Evolutionary conservation across 805 yeast genomes (phyloP).

Genomic region (Candida cerambycidarum): DNA sequence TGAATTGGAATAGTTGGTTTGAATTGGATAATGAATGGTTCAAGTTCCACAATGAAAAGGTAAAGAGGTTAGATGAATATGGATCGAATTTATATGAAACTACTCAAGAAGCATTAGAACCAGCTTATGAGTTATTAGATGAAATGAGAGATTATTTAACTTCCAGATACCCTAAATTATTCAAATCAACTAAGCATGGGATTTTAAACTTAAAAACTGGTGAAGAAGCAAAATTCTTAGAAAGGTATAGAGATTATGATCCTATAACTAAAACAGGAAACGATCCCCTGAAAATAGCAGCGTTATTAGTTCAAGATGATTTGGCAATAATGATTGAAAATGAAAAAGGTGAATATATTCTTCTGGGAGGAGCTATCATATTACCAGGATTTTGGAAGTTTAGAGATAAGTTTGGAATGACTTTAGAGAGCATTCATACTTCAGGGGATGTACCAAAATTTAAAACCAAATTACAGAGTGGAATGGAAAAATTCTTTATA

Average conservation of each 20-base stretch:
- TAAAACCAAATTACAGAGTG: constrained; percentile 53
- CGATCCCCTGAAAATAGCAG: constrained; percentile 61
- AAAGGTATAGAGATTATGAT: constrained; percentile 21
- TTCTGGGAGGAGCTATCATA: constrained; percentile 62
- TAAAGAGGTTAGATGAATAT: constrained; percentile 46
- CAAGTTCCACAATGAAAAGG: constrained; percentile 52
- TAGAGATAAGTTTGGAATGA: constrained; percentile 56
- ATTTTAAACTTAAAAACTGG: constrained; percentile 53
- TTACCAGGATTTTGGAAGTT: constrained; percentile 73
- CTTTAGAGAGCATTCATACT: constrained; percentile 59
- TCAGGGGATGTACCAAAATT: constrained; percentile 70
- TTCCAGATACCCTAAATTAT: constrained; percentile 55
- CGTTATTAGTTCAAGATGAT: constrained; percentile 63
- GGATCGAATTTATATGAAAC: constrained; percentile 53
- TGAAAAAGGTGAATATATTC: constrained; percentile 53
- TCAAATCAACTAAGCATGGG: constrained; percentile 45
- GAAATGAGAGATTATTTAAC: constrained; percentile 57
- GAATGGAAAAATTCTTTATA: constrained; percentile 66
- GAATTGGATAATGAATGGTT: constrained; percentile 68
- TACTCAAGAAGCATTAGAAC: constrained; percentile 48
- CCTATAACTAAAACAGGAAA: constrained; percentile 24
- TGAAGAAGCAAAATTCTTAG: constrained; percentile 43
- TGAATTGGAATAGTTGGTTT: constrained; percentile 65
- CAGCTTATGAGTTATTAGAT: constrained; percentile 54
- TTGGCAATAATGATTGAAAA: constrained; percentile 65